phyloP scores from a whole-genome alignment of 2,329 filamentous ascomycete species.

The Aspergillus texensis region DNA sequence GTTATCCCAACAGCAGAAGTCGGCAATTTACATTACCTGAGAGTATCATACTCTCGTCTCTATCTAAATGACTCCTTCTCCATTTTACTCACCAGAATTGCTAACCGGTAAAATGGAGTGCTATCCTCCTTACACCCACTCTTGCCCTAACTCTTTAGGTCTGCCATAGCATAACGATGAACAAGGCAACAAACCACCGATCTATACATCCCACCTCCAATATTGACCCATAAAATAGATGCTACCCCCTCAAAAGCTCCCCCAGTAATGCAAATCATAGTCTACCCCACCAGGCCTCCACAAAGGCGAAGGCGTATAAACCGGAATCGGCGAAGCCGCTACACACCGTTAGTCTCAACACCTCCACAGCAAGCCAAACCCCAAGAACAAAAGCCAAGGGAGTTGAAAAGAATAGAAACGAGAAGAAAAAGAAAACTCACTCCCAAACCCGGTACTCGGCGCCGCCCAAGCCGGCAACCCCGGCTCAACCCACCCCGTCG shows the following conservation, averaged over 20 bases:
- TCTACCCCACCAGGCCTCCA: conserved; percentile 35
- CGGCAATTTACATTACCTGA: too few species aligned
- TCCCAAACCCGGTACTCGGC: conserved; percentile 36
- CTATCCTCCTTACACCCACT: not conserved
- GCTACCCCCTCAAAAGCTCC: conserved; percentile 20
- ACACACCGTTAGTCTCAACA: not conserved
- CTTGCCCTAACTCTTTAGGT: not conserved
- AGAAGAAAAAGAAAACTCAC: conserved; percentile 11
- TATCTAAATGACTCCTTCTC: too few species aligned
- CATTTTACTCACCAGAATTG: not conserved
- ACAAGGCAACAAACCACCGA: not conserved
- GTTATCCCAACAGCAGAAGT: too few species aligned
- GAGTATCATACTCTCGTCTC: too few species aligned
- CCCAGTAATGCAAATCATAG: conserved; percentile 37
- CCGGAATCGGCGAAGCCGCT: conserved; percentile 33
- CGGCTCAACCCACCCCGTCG: conserved; percentile 31
- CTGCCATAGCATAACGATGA: not conserved
- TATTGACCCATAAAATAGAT: not conserved
- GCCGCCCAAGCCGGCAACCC: conserved; percentile 35
- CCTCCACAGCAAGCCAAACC: not conserved
- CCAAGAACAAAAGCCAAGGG: not conserved
- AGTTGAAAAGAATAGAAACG: not conserved
- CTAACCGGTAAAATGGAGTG: not conserved
- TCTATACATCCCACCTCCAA: not conserved
- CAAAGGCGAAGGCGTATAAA: conserved; percentile 35